A percentile compares a stretch with the other conserved stretches of the same genome.
Conservation (phyloP, 1,284 basidiomycete species). For the Marasmius fiardii region DNA sequence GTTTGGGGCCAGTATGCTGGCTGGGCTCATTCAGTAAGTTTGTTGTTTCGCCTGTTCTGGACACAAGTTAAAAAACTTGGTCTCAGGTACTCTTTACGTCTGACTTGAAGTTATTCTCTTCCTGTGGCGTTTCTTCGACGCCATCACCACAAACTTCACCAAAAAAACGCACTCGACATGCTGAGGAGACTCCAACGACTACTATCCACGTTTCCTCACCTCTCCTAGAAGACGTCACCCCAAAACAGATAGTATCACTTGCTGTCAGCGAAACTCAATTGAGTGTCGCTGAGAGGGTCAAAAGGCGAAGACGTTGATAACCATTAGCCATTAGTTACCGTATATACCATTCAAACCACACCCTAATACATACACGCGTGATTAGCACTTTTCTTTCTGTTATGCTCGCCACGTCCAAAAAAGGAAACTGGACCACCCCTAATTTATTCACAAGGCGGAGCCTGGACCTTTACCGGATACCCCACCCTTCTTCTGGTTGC, state of each 20-base stretch:
- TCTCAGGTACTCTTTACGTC: slow-evolving; percentile 58
- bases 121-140: slow-evolving; percentile 30
- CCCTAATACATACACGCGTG: background rate
- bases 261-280: slow-evolving; percentile 1
- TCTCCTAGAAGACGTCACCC: no score
- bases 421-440: no score
- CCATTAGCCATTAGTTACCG: background rate
- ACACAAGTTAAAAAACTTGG: background rate
- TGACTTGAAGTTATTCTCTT: slow-evolving; percentile 48
- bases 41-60: background rate
- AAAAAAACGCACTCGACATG: slow-evolving; percentile 17
- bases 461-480: no score
- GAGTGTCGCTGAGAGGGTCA: slow-evolving; percentile 26
- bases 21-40: slow-evolving; percentile 84
- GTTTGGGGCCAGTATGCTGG: slow-evolving; percentile 88
- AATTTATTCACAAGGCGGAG: no score
- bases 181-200: background rate
- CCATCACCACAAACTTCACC: slow-evolving; percentile 22
- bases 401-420: no score
- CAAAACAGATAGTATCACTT: background rate
- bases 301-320: slow-evolving; percentile 20
- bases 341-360: background rate
- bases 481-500: background rate
- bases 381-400: background rate
- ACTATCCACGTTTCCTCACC: background rate